Percentiles rank a stretch among this genome's conserved stretches.
These are phyloP conservation scores for Pseudogymnoascus sp. DNA, from an alignment of 2,329 filamentous ascomycete genomes.

Conservation along the genomic window DNA sequence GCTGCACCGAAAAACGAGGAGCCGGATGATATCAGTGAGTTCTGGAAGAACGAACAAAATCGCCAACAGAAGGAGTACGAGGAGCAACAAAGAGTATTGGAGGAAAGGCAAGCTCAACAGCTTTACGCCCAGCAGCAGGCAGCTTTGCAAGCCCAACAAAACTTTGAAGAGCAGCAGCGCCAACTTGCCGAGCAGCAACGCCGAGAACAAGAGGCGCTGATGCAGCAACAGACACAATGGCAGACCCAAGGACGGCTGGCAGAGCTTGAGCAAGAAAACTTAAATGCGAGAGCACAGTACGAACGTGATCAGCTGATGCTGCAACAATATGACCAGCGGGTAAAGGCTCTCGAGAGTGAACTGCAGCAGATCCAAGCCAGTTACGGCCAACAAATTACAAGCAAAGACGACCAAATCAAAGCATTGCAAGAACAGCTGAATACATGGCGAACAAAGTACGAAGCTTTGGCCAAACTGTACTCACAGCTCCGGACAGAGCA, in stretches of 20 bases:
- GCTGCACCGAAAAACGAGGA: constrained; percentile 64
- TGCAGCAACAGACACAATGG: constrained; percentile 81
- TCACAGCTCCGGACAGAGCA: constrained; percentile 94
- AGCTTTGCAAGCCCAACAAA: constrained; percentile 75
- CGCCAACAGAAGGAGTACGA: constrained; percentile 92
- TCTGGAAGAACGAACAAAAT: constrained; percentile 91
- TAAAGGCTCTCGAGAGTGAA: constrained; percentile 88
- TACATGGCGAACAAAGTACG: constrained; percentile 95
- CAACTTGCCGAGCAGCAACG: constrained; percentile 81
- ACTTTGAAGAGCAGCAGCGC: constrained; percentile 96
- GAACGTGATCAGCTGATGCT: constrained; percentile 96
- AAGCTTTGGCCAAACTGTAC: constrained; percentile 92
- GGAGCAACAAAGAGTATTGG: constrained; percentile 81
- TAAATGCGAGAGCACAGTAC: constrained; percentile 90
- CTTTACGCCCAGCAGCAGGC: constrained; percentile 75
- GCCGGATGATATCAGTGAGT: constrained; percentile 91
- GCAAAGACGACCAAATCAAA: constrained; percentile 89
- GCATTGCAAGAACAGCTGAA: constrained; percentile 95
- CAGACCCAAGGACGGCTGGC: constrained; percentile 95
- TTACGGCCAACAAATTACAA: constrained; percentile 74
- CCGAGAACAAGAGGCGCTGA: constrained; percentile 79
- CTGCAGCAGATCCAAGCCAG: constrained; percentile 74
- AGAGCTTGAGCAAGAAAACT: constrained; percentile 88
- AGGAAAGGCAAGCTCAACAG: constrained; percentile 77
- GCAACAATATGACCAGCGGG: constrained; percentile 89